Base-by-base conservation (phyloP, 768 basidiomycete species). In the Stropharia rugosoannulata region DNA sequence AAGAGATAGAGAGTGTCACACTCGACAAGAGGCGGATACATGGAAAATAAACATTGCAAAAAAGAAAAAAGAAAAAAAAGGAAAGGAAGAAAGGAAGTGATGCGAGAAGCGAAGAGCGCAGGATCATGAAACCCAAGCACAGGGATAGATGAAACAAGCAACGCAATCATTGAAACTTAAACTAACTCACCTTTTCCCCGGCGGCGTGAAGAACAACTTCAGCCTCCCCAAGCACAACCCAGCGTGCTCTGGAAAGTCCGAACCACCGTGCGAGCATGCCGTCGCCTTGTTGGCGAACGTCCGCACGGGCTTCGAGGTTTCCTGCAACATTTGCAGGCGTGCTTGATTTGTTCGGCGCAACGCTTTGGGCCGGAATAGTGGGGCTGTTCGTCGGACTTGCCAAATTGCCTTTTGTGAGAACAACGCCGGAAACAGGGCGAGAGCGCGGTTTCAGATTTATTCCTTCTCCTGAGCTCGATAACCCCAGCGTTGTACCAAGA, bases 331-430 rank as follows among this genome's bases (percentile, higher is more conserved):
- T 11, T n/a, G 12, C 42, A 19, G 15, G 42, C 22, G 22, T 22
- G 4, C 2, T 22, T 22, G n/a, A n/a, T n/a, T n/a, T n/a, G n/a
- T n/a, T n/a, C n/a, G n/a, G n/a, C n/a, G 22, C 22, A 22, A 22
- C 22, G 22, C 22, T 22, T 22, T 15, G 42, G n/a, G 18, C n/a
- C 18, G 11, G 42, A n/a, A 22, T 11, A 10, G 4, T 22, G 11
- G n/a, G 11, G 42, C 12, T 43, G 42, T 43, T 43, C n/a, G 9
- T 19, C 3, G 9, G n/a, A 15, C n/a, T 19, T 9, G 18, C 27
- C 22, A 22, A 16, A 7, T 12, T 19, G 16, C 43, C 43, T 6
- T 45, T 45, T 8, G 43, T 22, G 3, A 45, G 43, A 18, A 87
- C 68, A 8, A 64, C 51, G 13, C 64, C 54, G 3, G 64, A 59